Percentiles rank a stretch among this genome's conserved stretches.
phyloP scores from a whole-genome alignment of 148 eudicot genomes.

The Vaccinium macrocarpon region DNA sequence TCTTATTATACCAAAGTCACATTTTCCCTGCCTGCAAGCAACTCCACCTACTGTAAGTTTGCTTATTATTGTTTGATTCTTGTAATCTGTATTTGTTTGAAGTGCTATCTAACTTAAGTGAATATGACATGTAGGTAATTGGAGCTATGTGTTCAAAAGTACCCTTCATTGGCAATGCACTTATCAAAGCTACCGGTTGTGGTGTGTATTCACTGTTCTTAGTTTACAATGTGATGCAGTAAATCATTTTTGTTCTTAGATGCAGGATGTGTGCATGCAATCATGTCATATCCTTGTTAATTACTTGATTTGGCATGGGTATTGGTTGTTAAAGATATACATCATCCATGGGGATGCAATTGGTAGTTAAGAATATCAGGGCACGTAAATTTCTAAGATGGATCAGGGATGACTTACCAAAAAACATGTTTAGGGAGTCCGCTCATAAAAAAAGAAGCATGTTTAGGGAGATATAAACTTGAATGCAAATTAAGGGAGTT shows the following conservation, averaged over 20 bases:
- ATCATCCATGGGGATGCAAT: neutral
- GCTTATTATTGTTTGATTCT: neutral
- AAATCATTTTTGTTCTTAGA: neutral
- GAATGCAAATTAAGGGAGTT: neutral
- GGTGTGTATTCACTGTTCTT: slow-evolving; percentile 47
- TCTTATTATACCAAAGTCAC: slow-evolving; percentile 80
- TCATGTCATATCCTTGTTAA: neutral
- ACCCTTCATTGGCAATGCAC: slow-evolving; percentile 83
- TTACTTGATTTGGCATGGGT: neutral
- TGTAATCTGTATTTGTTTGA: neutral
- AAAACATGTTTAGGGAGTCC: neutral
- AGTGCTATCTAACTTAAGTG: slow-evolving; percentile 4
- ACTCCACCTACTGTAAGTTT: slow-evolving; percentile 92
- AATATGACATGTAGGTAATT: slow-evolving; percentile 49
- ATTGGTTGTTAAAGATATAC: neutral
- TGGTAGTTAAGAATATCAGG: neutral
- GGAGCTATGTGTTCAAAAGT: slow-evolving; percentile 94
- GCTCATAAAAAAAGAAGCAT: too few species aligned
- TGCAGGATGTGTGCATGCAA: neutral
- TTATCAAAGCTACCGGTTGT: slow-evolving; percentile 82
- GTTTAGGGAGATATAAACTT: neutral
- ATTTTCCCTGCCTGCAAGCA: slow-evolving; percentile 68
- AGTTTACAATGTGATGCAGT: neutral
- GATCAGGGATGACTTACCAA: neutral
- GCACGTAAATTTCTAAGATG: neutral